These are phyloP conservation scores for Cornus suecica DNA, from an alignment of 148 eudicot genomes.

Conservation along the genomic window DNA sequence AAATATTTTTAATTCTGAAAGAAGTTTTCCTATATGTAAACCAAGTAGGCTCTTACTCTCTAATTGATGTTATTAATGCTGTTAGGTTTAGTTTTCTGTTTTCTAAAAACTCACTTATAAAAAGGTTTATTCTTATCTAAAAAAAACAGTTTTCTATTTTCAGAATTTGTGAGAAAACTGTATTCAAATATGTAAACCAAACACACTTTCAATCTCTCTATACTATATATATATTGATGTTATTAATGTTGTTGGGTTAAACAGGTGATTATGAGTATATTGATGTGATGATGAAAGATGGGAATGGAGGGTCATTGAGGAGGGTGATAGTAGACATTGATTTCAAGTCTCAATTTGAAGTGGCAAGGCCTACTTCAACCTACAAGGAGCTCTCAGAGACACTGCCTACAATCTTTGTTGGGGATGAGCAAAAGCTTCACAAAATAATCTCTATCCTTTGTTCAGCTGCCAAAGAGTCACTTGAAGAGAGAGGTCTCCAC, in stretches of 20 bases:
- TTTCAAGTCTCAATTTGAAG: slow-evolving; percentile 59
- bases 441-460: slow-evolving; percentile 33
- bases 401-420: slow-evolving; percentile 50
- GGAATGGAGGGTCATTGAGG: slow-evolving; percentile 16
- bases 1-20: too few species aligned
- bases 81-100: too few species aligned
- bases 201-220: not conserved
- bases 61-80: too few species aligned
- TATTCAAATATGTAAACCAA: too few species aligned
- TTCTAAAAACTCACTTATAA: too few species aligned
- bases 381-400: slow-evolving; percentile 35
- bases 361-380: slow-evolving; percentile 48
- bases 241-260: not conserved
- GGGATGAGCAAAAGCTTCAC: slow-evolving; percentile 33
- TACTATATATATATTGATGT: too few species aligned
- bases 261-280: slow-evolving; percentile 56
- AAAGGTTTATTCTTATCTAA: too few species aligned
- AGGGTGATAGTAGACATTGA: slow-evolving; percentile 55
- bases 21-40: too few species aligned
- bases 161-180: too few species aligned
- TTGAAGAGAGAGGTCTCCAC: slow-evolving; percentile 45
- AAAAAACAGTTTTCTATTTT: too few species aligned
- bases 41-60: too few species aligned
- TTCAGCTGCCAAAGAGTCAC: slow-evolving; percentile 46
- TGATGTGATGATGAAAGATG: slow-evolving; percentile 26